Base-by-base conservation (phyloP, 2,329 filamentous ascomycete species). In the Botrytis pseudocinerea region DNA sequence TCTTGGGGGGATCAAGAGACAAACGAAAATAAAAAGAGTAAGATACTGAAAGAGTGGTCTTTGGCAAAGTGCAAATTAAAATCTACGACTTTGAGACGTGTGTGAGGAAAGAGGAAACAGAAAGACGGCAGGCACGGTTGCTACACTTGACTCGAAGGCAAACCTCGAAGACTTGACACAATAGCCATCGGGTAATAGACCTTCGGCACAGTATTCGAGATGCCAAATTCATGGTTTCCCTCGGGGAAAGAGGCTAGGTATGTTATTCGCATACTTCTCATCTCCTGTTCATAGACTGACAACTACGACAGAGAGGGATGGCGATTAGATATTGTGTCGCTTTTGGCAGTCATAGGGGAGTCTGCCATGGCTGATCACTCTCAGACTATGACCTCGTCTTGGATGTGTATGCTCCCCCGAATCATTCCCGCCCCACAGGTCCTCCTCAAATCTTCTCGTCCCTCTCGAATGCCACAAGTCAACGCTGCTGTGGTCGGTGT, bases 321-420 rank as follows among this genome's bases (percentile, higher is more conserved):
- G 87, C 84, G 85, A 42, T 84, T 90, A 51, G 89, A 90, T 77
- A 87, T 90, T 63, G 88, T 91, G 73, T 89, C 87, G 51, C 85
- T 91, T 44, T 85, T 91, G 70, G 89, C 89, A 74, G 87, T 91
- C 77, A 88, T 90, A 73, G 88, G 88, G 78, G 89, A 90, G 81
- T 85, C 85, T 3, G 85, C 86, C 28, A 88, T 90, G 74, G 84
- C 85, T 61, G 86, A 87, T 74, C 88, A 90, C 78, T 82, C 86
- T 2, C 88, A 90, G 79, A 84, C 86, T 69, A 85, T 90, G 75
- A 90, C 88, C 2, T 85, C 88, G n/a, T 88, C 87, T 16, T 83
- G 85, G 74, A 83, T 88, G 48, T 89, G 87, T 76, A 83, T 88
- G 57, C 82, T 90, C 5, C 89, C 89, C 42, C 86, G 89, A 66